Conservation (phyloP, 305 asterid genomes). For the Rubia balearica region DNA sequence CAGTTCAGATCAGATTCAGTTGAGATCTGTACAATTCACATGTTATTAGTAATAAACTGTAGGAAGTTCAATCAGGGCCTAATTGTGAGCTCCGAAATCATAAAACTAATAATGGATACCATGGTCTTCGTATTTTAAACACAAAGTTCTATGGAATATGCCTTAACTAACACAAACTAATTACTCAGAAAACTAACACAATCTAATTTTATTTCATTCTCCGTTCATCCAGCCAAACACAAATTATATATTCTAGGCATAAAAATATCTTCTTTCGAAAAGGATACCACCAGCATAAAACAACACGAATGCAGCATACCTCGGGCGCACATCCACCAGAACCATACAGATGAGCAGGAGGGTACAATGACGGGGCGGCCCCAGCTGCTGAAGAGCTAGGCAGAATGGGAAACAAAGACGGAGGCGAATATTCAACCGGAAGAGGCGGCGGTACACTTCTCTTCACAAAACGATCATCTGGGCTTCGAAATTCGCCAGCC, state of each 20-base stretch:
- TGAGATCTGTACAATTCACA: too few relatives aligned
- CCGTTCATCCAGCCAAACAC: neutral
- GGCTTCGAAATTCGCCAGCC: conserved; percentile 23
- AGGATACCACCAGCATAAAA: conserved; percentile 4
- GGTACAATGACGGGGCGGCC: conserved; percentile 33
- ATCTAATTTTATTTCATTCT: neutral
- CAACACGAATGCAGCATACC: conserved; percentile 29
- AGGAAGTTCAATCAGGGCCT: too few relatives aligned
- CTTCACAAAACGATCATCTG: conserved; percentile 26
- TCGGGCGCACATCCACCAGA: conserved; percentile 35
- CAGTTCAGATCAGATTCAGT: too few relatives aligned
- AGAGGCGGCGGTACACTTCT: conserved; percentile 49
- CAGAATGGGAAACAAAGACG: conserved; percentile 40
- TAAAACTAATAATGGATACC: neutral
- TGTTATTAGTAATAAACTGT: too few relatives aligned
- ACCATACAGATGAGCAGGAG: conserved; percentile 27
- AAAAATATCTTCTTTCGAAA: neutral
- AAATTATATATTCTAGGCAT: neutral
- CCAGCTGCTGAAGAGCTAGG: conserved; percentile 32
- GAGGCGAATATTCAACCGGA: conserved; percentile 40
- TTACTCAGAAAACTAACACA: neutral
- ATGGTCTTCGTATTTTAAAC: neutral
- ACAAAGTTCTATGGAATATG: neutral
- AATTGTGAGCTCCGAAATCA: neutral
- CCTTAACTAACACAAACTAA: conserved; percentile 1